A percentile compares a stretch with the other conserved stretches of the same genome.
phyloP scores from a whole-genome alignment of 192 early-diverging fungal genomes.

The Geranomyces michiganensis region DNA sequence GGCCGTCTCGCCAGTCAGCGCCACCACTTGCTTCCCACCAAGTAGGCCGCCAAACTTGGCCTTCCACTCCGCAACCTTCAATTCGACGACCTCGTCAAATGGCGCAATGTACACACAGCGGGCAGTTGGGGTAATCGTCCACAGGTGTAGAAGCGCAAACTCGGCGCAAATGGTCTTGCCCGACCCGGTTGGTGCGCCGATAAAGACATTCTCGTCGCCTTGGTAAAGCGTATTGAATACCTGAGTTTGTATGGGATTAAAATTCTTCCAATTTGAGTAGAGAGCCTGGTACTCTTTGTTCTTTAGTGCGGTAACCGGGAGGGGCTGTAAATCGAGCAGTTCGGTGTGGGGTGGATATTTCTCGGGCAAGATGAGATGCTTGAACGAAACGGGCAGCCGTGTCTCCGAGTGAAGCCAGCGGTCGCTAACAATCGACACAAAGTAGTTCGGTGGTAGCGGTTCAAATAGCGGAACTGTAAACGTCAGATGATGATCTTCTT shows the following conservation, averaged over 20 bases:
- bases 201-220: conserved; percentile 85
- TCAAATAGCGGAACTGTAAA: conserved; percentile 93
- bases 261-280: conserved; percentile 64
- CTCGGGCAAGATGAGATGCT: conserved; percentile 88
- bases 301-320: conserved; percentile 77
- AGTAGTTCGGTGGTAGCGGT: conserved; percentile 95
- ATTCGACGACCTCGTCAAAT: conserved; percentile 79
- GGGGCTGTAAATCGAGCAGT: conserved; percentile 89
- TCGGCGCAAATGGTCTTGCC: conserved; percentile 97
- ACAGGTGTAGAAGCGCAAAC: conserved; percentile 90
- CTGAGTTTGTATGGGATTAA: conserved; percentile 98
- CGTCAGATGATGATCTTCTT: conserved; percentile 81
- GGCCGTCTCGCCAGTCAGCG: conserved; percentile 86
- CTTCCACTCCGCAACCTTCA: conserved; percentile 80
- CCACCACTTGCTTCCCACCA: conserved; percentile 87
- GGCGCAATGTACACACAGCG: conserved; percentile 92
- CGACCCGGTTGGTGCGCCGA: conserved; percentile 90
- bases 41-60: conserved; percentile 74
- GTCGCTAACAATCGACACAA: conserved; percentile 90
- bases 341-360: conserved; percentile 94
- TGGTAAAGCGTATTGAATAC: conserved; percentile 86
- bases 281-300: conserved; percentile 74
- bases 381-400: conserved; percentile 89
- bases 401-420: conserved; percentile 95
- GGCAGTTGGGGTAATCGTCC: conserved; percentile 60